Percentiles rank a stretch among this genome's conserved stretches.
These are phyloP conservation scores for Nothophoma quercina DNA, from an alignment of 2,329 filamentous ascomycete genomes.

Conservation along the genomic window DNA sequence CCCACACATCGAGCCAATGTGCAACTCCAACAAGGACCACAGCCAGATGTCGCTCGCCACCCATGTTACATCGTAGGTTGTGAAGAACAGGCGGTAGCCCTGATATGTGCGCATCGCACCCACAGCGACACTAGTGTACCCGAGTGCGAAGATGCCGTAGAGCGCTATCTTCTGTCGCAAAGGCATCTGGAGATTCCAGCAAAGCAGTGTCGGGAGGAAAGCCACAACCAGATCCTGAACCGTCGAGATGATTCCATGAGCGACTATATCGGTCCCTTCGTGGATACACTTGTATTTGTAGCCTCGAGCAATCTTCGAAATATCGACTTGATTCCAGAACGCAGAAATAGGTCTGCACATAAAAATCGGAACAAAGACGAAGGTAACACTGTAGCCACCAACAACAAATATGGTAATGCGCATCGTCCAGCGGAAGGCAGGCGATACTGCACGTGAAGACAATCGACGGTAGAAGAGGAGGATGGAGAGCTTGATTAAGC, in stretches of 20 bases:
- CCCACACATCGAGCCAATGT: conserved; percentile 35
- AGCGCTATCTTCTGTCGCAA: conserved; percentile 33
- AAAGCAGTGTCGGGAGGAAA: conserved; percentile 30
- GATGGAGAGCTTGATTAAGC: conserved; percentile 40
- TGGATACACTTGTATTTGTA: conserved; percentile 34
- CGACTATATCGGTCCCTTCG: conserved; percentile 30
- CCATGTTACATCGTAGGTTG: conserved; percentile 38
- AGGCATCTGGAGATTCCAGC: conserved; percentile 34
- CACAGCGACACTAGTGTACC: conserved; percentile 25
- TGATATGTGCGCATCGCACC: conserved; percentile 25
- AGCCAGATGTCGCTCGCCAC: conserved; percentile 21
- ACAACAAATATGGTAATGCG: conserved; percentile 25
- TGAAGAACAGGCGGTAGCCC: conserved; percentile 29
- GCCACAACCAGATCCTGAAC: conserved; percentile 32
- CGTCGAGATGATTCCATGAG: conserved; percentile 26
- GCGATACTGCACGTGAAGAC: conserved; percentile 23
- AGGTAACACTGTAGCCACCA: conserved; percentile 24
- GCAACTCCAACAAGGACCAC: conserved; percentile 29
- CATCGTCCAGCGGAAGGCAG: conserved; percentile 23
- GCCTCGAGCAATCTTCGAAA: conserved; percentile 16
- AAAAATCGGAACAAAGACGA: conserved; percentile 28
- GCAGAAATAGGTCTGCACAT: conserved; percentile 32
- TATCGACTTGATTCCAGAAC: conserved; percentile 33
- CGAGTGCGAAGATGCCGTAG: conserved; percentile 30
- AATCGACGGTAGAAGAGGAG: conserved; percentile 36